Percentiles rank a stretch among this genome's conserved stretches.
phyloP scores from a whole-genome alignment of 2,329 filamentous ascomycete species.

The Colletotrichum sp. region DNA sequence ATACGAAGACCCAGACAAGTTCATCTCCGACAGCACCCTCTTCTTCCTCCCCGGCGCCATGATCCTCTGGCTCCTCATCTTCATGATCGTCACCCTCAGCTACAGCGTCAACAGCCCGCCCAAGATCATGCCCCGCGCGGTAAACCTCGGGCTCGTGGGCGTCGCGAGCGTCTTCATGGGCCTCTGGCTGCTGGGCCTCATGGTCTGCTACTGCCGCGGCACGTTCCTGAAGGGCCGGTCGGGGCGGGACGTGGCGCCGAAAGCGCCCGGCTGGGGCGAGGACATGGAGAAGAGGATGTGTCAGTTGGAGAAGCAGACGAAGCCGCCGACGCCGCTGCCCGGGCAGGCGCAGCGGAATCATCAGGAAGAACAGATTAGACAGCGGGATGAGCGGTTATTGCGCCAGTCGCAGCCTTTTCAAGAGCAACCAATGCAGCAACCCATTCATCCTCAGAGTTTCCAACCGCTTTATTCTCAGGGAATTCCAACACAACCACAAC shows the following conservation, averaged over 20 bases:
- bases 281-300: neutral
- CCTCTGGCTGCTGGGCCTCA: slow-evolving; percentile 1
- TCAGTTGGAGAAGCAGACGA: neutral
- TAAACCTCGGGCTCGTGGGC: neutral
- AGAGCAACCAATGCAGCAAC: neutral
- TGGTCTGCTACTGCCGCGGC: slow-evolving; percentile 6
- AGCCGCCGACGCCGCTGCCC: neutral
- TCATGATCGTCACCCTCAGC: slow-evolving; percentile 7
- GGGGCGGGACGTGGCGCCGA: neutral
- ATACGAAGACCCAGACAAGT: neutral
- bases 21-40: slow-evolving; percentile 6
- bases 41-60: neutral
- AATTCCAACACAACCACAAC: neutral
- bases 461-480: neutral
- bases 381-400: neutral
- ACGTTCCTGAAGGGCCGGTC: neutral
- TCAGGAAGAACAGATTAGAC: neutral
- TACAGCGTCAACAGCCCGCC: slow-evolving; percentile 1
- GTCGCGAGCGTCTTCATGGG: neutral
- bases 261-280: neutral
- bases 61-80: slow-evolving; percentile 4
- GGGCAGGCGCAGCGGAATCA: neutral
- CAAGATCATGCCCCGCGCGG: neutral
- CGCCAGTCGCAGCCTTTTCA: neutral
- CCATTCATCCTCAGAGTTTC: neutral